Conservation (phyloP, 768 basidiomycete species). For the Leccinum longicurvipes region DNA sequence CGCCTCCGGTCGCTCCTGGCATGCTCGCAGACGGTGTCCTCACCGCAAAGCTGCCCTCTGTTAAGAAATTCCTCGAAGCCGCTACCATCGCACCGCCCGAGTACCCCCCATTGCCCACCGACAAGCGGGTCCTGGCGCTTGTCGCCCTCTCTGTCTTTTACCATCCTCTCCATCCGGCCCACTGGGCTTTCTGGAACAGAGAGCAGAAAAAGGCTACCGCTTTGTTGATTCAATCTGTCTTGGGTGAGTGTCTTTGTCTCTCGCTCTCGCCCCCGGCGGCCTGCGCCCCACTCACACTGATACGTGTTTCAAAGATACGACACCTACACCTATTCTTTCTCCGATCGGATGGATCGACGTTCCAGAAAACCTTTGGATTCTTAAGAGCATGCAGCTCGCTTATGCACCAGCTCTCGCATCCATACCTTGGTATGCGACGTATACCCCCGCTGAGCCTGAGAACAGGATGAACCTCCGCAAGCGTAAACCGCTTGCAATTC, state of each 20-base stretch:
- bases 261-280: background rate
- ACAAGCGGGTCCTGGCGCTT: slow-evolving; percentile 46
- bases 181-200: slow-evolving; percentile 64
- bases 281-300: slow-evolving; percentile 12
- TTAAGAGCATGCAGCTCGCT: slow-evolving; percentile 29
- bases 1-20: slow-evolving; percentile 32
- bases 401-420: slow-evolving; percentile 24
- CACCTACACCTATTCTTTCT: slow-evolving; percentile 32
- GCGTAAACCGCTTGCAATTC: slow-evolving; percentile 27
- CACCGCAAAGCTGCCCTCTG: slow-evolving; percentile 47
- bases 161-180: slow-evolving; percentile 50
- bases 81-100: slow-evolving; percentile 37
- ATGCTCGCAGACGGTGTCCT: slow-evolving; percentile 39
- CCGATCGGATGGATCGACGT: slow-evolving; percentile 35
- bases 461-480: slow-evolving; percentile 33
- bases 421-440: slow-evolving; percentile 29
- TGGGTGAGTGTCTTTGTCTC: slow-evolving; percentile 40
- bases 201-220: slow-evolving; percentile 48
- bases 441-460: slow-evolving; percentile 30
- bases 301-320: slow-evolving; percentile 19
- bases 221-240: slow-evolving; percentile 48
- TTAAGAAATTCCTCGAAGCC: slow-evolving; percentile 43
- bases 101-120: slow-evolving; percentile 41
- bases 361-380: slow-evolving; percentile 35
- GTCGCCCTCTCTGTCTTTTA: slow-evolving; percentile 61